These are phyloP conservation scores for Xylariaceae sp. DNA, from an alignment of 2,329 filamentous ascomycete species.

Conservation along the genomic window DNA sequence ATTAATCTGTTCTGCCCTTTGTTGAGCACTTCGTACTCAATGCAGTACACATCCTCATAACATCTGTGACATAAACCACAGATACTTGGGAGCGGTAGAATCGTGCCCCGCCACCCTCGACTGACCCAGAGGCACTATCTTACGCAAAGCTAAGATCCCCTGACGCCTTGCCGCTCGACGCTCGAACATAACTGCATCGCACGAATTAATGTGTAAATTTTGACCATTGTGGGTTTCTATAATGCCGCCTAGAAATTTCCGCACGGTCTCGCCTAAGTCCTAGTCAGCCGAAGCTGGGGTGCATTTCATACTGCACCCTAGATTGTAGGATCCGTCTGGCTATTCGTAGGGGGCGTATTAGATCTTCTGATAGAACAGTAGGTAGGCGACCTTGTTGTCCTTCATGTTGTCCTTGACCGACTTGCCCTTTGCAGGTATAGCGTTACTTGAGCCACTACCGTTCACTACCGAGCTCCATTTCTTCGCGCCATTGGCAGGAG, in stretches of 20 bases:
- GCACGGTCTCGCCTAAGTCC: not conserved
- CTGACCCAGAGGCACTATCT: not conserved
- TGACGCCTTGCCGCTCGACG: constrained; percentile 14
- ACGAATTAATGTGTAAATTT: not conserved
- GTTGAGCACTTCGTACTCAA: constrained; percentile 3
- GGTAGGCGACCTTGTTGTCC: constrained; percentile 97
- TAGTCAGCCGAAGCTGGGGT: not conserved
- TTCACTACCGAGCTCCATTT: constrained; percentile 79
- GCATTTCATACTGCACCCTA: not conserved
- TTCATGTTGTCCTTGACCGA: constrained; percentile 70
- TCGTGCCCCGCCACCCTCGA: not conserved
- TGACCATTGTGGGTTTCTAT: not conserved
- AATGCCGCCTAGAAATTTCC: not conserved
- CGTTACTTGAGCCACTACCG: constrained; percentile 63
- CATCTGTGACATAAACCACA: not conserved
- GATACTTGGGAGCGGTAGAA: constrained; percentile 1
- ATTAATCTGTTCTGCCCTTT: constrained; percentile 1
- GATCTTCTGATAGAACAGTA: constrained; percentile 91
- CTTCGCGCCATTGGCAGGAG: constrained; percentile 68
- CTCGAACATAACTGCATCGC: constrained; percentile 1
- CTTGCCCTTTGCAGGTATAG: constrained; percentile 62
- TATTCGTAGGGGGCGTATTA: constrained; percentile 36
- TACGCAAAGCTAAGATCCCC: not conserved
- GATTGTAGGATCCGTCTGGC: not conserved
- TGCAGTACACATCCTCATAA: constrained; percentile 14